Conservation (phyloP, 106 monocot genomes). For the Posidonia australis region DNA sequence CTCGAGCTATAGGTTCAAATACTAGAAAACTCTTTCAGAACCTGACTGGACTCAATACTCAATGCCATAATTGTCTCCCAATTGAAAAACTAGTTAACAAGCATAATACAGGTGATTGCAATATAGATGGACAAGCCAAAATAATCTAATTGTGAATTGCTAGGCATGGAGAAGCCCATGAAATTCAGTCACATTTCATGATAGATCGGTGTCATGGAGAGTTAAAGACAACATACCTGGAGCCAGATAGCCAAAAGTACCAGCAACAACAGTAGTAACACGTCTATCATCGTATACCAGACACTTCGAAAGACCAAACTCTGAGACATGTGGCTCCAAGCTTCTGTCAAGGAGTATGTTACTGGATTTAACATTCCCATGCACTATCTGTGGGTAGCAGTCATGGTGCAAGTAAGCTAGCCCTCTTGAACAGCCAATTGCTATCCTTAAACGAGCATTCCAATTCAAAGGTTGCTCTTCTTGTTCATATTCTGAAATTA, state of each 20-base stretch:
- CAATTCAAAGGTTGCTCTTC: conserved; percentile 82
- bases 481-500: conserved; percentile 46
- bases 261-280: conserved; percentile 90
- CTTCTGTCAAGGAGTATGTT: conserved; percentile 91
- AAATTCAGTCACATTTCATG: not conserved
- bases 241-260: conserved; percentile 84
- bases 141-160: not conserved
- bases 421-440: conserved; percentile 78
- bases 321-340: conserved; percentile 82
- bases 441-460: conserved; percentile 95
- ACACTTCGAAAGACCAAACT: conserved; percentile 86
- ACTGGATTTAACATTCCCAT: conserved; percentile 79
- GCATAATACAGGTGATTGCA: too few species aligned
- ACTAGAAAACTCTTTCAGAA: too few species aligned
- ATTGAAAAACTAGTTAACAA: too few species aligned
- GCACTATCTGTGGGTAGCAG: conserved; percentile 71
- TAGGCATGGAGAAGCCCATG: not conserved
- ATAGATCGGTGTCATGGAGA: not conserved
- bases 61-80: too few species aligned
- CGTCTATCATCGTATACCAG: conserved; percentile 68
- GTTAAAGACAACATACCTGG: conserved; percentile 43
- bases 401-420: conserved; percentile 93
- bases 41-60: too few species aligned
- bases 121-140: not conserved
- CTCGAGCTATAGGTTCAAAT: not conserved